Conservation (phyloP, 2,329 filamentous ascomycete species). For the Fusarium anguioides region DNA sequence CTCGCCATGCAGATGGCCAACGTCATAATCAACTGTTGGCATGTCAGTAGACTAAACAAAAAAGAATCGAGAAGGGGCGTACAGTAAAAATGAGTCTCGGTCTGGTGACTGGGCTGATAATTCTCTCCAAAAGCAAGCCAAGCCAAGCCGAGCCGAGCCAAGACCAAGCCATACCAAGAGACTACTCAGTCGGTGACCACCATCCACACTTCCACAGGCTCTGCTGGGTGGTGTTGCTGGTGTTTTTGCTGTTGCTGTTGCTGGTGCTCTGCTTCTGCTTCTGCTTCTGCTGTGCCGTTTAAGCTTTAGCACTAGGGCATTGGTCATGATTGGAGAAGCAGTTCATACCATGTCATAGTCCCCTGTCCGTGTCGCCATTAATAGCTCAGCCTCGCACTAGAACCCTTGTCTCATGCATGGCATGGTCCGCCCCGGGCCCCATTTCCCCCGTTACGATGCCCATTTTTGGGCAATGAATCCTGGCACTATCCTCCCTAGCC, state of each 20-base stretch:
- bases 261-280: no score
- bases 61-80: no score
- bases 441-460: constrained; percentile 17
- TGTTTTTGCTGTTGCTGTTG: not conserved
- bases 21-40: not conserved
- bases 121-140: not conserved
- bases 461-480: constrained; percentile 2
- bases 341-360: constrained; percentile 1
- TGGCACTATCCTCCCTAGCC: constrained; percentile 9
- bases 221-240: not conserved
- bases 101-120: not conserved
- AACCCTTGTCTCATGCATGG: constrained; percentile 4
- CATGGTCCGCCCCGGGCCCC: constrained; percentile 14
- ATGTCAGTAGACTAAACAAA: not conserved
- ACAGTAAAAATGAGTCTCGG: no score
- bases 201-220: not conserved
- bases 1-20: no score
- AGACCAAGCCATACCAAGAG: constrained; percentile 1
- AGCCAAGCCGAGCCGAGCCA: not conserved
- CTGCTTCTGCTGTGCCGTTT: constrained; percentile 33
- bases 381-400: constrained; percentile 34
- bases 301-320: constrained; percentile 40
- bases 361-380: constrained; percentile 33
- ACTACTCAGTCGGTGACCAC: constrained; percentile 7
- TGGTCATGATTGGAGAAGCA: constrained; percentile 4